phyloP scores from a whole-genome alignment of 441 rosid genomes.

The Eutrema salsugineum region DNA sequence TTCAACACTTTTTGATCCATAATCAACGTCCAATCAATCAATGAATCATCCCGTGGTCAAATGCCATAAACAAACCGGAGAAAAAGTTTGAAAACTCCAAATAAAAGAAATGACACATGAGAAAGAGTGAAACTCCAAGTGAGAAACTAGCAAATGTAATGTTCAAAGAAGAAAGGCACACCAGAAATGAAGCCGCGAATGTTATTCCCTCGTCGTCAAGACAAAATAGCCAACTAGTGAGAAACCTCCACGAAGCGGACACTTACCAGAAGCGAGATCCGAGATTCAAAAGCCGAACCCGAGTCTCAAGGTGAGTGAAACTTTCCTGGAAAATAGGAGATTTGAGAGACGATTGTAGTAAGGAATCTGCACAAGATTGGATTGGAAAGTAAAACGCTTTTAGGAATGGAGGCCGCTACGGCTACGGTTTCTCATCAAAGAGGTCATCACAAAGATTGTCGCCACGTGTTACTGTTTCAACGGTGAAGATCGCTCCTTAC shows the following conservation, averaged over 20 bases:
- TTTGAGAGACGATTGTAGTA: not conserved
- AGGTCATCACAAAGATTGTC: not conserved
- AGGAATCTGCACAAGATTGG: constrained; percentile 24
- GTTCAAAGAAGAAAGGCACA: not conserved
- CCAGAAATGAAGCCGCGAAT: constrained; percentile 27
- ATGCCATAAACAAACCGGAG: not conserved
- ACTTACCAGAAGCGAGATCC: not conserved
- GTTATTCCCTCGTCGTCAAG: constrained; percentile 47
- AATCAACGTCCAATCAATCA: not conserved
- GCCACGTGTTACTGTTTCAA: constrained; percentile 27
- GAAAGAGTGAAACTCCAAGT: not conserved
- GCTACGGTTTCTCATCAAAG: constrained; percentile 54
- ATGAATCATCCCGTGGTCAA: not conserved
- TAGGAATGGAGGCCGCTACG: constrained; percentile 62
- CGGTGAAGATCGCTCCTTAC: constrained; percentile 11
- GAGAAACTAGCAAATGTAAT: not conserved
- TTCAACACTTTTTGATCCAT: not conserved
- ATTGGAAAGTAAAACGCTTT: constrained; percentile 34
- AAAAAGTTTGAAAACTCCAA: not conserved
- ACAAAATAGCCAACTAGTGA: constrained; percentile 44
- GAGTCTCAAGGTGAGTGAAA: constrained; percentile 4
- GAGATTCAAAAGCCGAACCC: constrained; percentile 22
- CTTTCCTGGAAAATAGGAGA: constrained; percentile 28
- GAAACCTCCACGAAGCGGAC: constrained; percentile 34
- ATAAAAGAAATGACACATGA: not conserved